phyloP scores from a whole-genome alignment of 768 basidiomycete genomes.

The Rubroboletus pulcherrimus region DNA sequence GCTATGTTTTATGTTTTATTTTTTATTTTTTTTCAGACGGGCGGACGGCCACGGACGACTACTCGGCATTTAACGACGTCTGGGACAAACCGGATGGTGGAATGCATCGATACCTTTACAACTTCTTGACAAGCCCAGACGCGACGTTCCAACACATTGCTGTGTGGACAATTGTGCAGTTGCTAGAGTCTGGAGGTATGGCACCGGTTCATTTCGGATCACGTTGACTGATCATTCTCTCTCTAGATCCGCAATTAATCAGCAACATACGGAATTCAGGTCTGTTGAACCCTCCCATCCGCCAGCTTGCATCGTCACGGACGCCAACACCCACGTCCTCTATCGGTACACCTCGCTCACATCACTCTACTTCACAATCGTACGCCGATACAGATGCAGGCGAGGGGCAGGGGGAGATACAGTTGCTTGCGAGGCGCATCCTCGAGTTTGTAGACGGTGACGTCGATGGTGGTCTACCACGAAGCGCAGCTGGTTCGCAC shows the following conservation, averaged over 20 bases:
- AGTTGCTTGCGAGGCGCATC: slow-evolving; percentile 78
- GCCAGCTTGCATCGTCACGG: slow-evolving; percentile 71
- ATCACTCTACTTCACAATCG: slow-evolving; percentile 64
- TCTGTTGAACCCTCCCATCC: slow-evolving; percentile 81
- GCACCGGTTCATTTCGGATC: neutral
- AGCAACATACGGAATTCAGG: slow-evolving; percentile 85
- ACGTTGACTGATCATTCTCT: neutral
- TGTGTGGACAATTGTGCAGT: slow-evolving; percentile 98
- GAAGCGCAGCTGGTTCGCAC: slow-evolving; percentile 62
- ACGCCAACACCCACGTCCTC: slow-evolving; percentile 70
- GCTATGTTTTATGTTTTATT: neutral
- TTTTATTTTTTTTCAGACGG: slow-evolving; percentile 47
- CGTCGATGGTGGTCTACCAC: slow-evolving; percentile 52
- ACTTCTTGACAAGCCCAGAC: slow-evolving; percentile 90
- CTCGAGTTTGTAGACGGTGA: slow-evolving; percentile 84
- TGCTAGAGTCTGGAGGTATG: slow-evolving; percentile 91
- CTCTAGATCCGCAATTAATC: slow-evolving; percentile 77
- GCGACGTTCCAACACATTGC: slow-evolving; percentile 99
- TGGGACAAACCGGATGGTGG: slow-evolving; percentile 99
- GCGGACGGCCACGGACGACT: slow-evolving; percentile 76
- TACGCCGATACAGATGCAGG: slow-evolving; percentile 81
- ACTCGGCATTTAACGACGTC: slow-evolving; percentile 94
- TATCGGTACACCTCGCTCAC: slow-evolving; percentile 68
- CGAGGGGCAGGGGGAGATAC: slow-evolving; percentile 90
- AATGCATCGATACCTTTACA: slow-evolving; percentile 90